These are phyloP conservation scores for Gynostemma pentaphyllum DNA, from an alignment of 306 rosid species.

Conservation along the genomic window DNA sequence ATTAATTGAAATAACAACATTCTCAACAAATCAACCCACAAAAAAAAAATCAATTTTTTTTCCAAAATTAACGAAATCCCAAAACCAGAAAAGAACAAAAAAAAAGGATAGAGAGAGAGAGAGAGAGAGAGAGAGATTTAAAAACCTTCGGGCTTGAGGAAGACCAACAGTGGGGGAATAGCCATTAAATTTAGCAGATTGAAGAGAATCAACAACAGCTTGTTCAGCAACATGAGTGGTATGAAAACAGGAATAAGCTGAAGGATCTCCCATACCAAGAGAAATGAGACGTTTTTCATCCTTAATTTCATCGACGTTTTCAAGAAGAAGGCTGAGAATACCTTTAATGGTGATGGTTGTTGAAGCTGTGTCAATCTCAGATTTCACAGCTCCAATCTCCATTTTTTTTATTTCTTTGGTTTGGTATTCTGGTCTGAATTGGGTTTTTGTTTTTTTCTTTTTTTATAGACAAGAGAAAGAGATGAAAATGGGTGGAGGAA, in stretches of 20 bases:
- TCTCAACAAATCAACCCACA: not conserved
- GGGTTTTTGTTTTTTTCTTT: not conserved
- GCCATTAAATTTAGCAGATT: slow-evolving; percentile 59
- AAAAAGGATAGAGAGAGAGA: not conserved
- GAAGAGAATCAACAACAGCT: slow-evolving; percentile 49
- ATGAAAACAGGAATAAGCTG: slow-evolving; percentile 51
- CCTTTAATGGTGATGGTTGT: slow-evolving; percentile 76
- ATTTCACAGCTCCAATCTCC: slow-evolving; percentile 33
- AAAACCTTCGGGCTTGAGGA: slow-evolving; percentile 57
- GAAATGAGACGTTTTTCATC: slow-evolving; percentile 40
- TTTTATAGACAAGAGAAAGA: not conserved
- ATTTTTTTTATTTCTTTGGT: slow-evolving; percentile 6
- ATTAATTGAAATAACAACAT: not conserved
- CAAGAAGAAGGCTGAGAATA: slow-evolving; percentile 45
- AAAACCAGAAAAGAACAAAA: not conserved
- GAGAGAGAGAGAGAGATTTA: not conserved
- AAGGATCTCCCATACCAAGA: slow-evolving; percentile 86
- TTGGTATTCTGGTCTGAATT: not conserved
- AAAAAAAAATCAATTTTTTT: not conserved
- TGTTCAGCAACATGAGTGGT: slow-evolving; percentile 37
- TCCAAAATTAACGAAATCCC: not conserved
- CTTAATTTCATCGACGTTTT: slow-evolving; percentile 30
- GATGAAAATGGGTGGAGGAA: not conserved
- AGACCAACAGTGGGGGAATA: slow-evolving; percentile 88
- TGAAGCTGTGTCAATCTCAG: slow-evolving; percentile 34